phyloP scores from a whole-genome alignment of 169 alveolate species.

The Plasmodium ovale region DNA sequence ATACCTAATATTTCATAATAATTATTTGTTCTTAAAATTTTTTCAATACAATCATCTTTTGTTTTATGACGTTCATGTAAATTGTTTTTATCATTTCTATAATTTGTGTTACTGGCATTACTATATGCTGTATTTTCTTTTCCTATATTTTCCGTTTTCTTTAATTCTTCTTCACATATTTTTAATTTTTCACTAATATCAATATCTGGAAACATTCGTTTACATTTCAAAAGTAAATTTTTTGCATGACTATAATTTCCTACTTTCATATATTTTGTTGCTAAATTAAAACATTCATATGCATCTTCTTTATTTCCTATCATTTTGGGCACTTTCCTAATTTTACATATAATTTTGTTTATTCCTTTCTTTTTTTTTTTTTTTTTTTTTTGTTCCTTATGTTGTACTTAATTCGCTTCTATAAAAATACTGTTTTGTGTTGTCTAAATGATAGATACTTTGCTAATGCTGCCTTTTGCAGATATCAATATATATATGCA shows the following conservation, averaged over 20 bases:
- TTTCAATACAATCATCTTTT: conserved; percentile 77
- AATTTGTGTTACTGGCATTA: conserved; percentile 14
- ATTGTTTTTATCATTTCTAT: conserved; percentile 14
- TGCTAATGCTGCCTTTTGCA: not conserved
- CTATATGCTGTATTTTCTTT: conserved; percentile 1
- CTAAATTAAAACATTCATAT: conserved; percentile 68
- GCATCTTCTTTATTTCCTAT: conserved; percentile 75
- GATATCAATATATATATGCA: not conserved
- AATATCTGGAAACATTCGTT: conserved; percentile 72
- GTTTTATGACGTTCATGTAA: conserved; percentile 58
- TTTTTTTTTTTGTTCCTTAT: not conserved
- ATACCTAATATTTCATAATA: conserved; percentile 94
- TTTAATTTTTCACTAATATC: conserved; percentile 68
- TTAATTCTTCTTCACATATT: conserved; percentile 69
- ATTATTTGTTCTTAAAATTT: conserved; percentile 89
- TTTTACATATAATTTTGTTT: not conserved
- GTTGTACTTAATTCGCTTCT: not conserved
- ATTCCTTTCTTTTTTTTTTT: not conserved
- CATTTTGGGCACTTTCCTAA: conserved; percentile 10
- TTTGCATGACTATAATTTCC: conserved; percentile 75
- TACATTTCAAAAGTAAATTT: conserved; percentile 47
- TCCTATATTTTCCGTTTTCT: conserved; percentile 49
- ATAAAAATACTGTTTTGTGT: not conserved
- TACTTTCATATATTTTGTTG: conserved; percentile 46
- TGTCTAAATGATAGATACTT: not conserved